A percentile compares a stretch with the other conserved stretches of the same genome.
These are phyloP conservation scores for Tulasnella sp. DNA, from an alignment of 768 basidiomycete genomes.

Conservation along the genomic window DNA sequence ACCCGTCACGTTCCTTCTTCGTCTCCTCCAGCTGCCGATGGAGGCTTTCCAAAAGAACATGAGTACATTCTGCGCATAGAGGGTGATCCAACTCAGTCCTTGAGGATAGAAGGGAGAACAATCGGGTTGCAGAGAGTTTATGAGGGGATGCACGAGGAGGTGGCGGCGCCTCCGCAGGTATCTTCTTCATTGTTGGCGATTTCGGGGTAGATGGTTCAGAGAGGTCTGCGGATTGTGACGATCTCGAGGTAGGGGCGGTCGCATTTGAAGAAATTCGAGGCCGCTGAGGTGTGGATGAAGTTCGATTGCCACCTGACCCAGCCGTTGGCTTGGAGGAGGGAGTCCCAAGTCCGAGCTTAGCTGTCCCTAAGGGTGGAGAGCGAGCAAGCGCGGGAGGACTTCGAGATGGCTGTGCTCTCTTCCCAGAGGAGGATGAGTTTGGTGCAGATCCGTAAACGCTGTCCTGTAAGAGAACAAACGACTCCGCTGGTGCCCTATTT, in stretches of 20 bases:
- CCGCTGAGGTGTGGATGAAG: conserved; percentile 23
- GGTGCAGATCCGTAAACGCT: conserved; percentile 62
- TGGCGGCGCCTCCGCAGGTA: conserved; percentile 6
- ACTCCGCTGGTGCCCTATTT: conserved; percentile 59
- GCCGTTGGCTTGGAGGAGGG: neutral
- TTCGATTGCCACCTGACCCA: neutral
- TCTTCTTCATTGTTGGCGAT: neutral
- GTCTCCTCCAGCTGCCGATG: conserved; percentile 80
- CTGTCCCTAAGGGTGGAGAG: neutral
- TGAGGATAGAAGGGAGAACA: conserved; percentile 68
- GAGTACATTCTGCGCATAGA: conserved; percentile 89
- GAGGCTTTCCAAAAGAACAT: conserved; percentile 62
- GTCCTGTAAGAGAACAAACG: conserved; percentile 84
- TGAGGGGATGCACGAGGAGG: conserved; percentile 52
- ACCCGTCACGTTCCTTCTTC: conserved; percentile 84
- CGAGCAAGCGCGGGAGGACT: neutral
- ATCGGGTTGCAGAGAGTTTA: conserved; percentile 57
- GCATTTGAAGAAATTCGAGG: conserved; percentile 26
- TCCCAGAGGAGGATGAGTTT: neutral
- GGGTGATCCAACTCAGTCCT: conserved; percentile 83
- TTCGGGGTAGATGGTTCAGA: neutral
- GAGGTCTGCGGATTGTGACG: conserved; percentile 45
- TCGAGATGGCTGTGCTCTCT: conserved; percentile 17
- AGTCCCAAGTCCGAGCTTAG: neutral
- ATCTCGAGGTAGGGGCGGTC: conserved; percentile 34